Base-by-base conservation (phyloP, 2,329 filamentous ascomycete species). In the Hymenoscyphus occultus region DNA sequence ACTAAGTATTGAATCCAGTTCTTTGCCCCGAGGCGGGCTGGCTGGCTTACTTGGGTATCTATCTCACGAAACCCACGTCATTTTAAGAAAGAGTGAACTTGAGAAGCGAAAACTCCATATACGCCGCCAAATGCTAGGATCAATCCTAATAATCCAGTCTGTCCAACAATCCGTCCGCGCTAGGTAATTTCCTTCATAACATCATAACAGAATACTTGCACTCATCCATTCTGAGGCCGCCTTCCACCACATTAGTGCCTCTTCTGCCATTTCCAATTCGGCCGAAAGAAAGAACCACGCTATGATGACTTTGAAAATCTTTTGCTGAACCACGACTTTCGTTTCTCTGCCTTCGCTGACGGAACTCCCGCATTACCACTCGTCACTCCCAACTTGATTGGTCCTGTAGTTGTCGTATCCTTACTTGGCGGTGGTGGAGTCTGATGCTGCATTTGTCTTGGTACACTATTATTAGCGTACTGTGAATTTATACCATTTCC, bases 241-340 rank as follows among this genome's bases (percentile, higher is more conserved):
- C 56, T n/a, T 16, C 56, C 56, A 5, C 28, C 42, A 32, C 32
- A 63, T 63, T 63, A 59, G 48, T 63, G 54, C 39, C 56, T 40
- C 56, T 57, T 35, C 10, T 35, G 35, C 54, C 56, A 57, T n/a
- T 39, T 57, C 16, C 28, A 39, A 40, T 28, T 32, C 19, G 14
- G 22, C 22, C 35, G 39, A 32, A 51, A 54, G 9, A 19, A 54
- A 54, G 2, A 45, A 35, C 12, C 56, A 39, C 28, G 16, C n/a
- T 39, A 61, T 70, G 62, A 64, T 60, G 57, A 76, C 75, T 83
- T 93, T 82, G 90, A 95, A 77, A 97, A 95, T 63, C 88, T 84
- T 72, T 88, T 86, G 74, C 90, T 87, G 73, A 98, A 88, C 92
- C 93, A 97, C 76, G 93, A 95, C 83, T 93, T 93, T 69, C 91